These are phyloP conservation scores for Cryptococcus maquisensis DNA, from an alignment of 1,284 basidiomycete genomes.

Conservation along the genomic window DNA sequence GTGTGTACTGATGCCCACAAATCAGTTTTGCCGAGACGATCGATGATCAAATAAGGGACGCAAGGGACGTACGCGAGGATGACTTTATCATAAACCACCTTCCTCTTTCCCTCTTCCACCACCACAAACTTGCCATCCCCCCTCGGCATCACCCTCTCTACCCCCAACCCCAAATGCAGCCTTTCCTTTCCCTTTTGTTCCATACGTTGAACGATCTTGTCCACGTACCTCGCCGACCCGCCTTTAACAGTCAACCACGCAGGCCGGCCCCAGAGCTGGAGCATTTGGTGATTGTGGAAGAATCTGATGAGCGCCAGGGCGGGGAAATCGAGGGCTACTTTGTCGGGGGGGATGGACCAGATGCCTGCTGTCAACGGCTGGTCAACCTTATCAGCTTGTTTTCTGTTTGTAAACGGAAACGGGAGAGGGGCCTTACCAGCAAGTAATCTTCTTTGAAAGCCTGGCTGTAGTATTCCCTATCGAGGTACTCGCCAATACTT, in stretches of 20 bases:
- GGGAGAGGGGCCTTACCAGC: conserved; percentile 54
- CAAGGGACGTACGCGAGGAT: conserved; percentile 51
- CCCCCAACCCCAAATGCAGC: conserved; percentile 59
- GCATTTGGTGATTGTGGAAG: conserved; percentile 71
- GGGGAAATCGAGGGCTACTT: conserved; percentile 66
- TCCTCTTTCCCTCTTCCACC: conserved; percentile 20
- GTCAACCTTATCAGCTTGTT: neutral
- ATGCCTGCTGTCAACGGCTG: conserved; percentile 75
- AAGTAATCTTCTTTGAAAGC: conserved; percentile 71
- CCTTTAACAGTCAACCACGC: conserved; percentile 70
- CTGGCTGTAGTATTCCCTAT: conserved; percentile 61
- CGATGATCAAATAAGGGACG: neutral
- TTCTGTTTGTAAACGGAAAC: neutral
- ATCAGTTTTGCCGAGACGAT: neutral
- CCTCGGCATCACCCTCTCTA: conserved; percentile 41
- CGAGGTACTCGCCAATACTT: conserved; percentile 66
- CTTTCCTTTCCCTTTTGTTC: conserved; percentile 54
- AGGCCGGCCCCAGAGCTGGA: conserved; percentile 68
- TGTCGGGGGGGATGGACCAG: conserved; percentile 72
- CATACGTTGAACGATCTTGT: conserved; percentile 58
- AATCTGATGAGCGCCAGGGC: conserved; percentile 67
- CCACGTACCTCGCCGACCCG: conserved; percentile 66
- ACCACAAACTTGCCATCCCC: conserved; percentile 21
- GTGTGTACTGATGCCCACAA: conserved; percentile 49
- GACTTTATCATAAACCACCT: conserved; percentile 62